Conservation (phyloP, 495 filamentous ascomycete species). For the Articulospora tetracladia region DNA sequence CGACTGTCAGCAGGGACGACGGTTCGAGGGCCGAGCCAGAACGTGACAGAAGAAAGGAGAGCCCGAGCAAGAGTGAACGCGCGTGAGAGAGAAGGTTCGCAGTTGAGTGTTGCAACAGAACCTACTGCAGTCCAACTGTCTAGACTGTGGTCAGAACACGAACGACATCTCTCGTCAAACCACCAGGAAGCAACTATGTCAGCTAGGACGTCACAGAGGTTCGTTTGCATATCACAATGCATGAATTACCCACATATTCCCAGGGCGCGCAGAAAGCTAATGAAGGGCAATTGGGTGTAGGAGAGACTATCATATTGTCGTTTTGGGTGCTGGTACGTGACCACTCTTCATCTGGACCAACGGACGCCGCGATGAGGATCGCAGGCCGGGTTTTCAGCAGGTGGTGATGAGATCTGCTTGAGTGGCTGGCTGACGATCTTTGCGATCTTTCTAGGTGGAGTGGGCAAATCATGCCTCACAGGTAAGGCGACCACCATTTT, state of each 20-base stretch:
- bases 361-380: no score
- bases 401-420: neutral
- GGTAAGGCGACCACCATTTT: constrained; percentile 51
- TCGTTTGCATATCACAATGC: constrained; percentile 1
- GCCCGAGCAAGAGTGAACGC: neutral
- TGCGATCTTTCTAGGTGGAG: constrained; percentile 62
- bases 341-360: constrained; percentile 4
- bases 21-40: neutral
- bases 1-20: neutral
- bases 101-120: neutral
- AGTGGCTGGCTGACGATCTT: constrained; percentile 24
- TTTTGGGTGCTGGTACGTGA: constrained; percentile 75
- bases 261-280: constrained; percentile 3
- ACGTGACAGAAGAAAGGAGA: no score
- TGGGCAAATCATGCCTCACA: constrained; percentile 97
- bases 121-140: neutral
- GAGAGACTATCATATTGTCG: constrained; percentile 89
- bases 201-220: constrained; percentile 16
- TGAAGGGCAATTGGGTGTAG: constrained; percentile 29
- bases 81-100: neutral
- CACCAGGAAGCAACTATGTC: constrained; percentile 11
- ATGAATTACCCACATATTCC: neutral
- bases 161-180: neutral
- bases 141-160: neutral
- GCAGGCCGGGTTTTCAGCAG: no score